A percentile compares a stretch with the other conserved stretches of the same genome.
Evolutionary conservation across 2,329 filamentous ascomycete species (phyloP).

Genomic region (Microdochium paspali): DNA sequence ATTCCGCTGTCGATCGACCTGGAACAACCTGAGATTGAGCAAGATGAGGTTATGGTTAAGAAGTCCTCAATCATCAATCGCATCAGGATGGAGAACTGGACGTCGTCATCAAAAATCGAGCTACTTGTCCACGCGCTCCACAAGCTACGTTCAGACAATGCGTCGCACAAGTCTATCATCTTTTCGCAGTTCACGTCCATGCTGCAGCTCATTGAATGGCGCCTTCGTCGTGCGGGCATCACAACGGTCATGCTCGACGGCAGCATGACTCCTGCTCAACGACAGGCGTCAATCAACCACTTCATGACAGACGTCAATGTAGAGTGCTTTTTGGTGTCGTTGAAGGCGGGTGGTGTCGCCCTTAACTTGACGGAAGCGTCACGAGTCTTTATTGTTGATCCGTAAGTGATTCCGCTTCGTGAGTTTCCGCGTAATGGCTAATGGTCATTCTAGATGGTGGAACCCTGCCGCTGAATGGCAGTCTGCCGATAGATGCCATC

Average conservation of each 20-base stretch:
- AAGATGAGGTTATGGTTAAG: conserved; percentile 78
- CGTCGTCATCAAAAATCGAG: conserved; percentile 95
- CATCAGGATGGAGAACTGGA: conserved; percentile 99
- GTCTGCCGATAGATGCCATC: conserved; percentile 85
- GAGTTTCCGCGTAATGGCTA: not conserved
- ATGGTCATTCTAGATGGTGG: conserved; percentile 76
- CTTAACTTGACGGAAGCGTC: conserved; percentile 93
- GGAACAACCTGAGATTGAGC: conserved; percentile 90
- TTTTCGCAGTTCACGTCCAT: conserved; percentile 97
- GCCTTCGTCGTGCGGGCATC: conserved; percentile 89
- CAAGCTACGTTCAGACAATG: conserved; percentile 82
- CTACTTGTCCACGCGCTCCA: conserved; percentile 91
- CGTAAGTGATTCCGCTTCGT: conserved; percentile 46
- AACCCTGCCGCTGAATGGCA: conserved; percentile 99
- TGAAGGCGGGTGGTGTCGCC: conserved; percentile 93
- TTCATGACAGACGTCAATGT: conserved; percentile 95
- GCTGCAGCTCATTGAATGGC: conserved; percentile 96
- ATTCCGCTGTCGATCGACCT: conserved; percentile 85
- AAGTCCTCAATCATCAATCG: conserved; percentile 97
- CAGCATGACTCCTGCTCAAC: conserved; percentile 89
- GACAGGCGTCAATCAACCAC: conserved; percentile 87
- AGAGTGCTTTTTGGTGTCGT: conserved; percentile 89
- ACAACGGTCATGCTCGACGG: conserved; percentile 98
- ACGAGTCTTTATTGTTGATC: conserved; percentile 91
- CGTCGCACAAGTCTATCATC: conserved; percentile 92